phyloP scores from a whole-genome alignment of 306 rosid species.

The Gastrolobium villosum region DNA sequence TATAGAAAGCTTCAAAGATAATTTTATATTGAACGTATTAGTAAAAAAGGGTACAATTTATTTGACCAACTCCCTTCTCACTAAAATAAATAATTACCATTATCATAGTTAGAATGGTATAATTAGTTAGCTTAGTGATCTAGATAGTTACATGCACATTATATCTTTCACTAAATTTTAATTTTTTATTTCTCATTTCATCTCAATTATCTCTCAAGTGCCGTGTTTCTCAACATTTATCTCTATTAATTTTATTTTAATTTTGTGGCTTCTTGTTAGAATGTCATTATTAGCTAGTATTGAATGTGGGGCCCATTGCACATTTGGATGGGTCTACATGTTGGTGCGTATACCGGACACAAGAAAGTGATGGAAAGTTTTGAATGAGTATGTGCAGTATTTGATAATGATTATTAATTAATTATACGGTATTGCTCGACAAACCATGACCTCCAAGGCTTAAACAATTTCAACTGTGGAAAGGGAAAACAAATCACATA shows the following conservation, averaged over 20 bases:
- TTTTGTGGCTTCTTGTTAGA: conserved; percentile 49
- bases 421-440: conserved; percentile 64
- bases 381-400: conserved; percentile 44
- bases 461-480: conserved; percentile 55
- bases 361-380: conserved; percentile 52
- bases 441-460: conserved; percentile 56
- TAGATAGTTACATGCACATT: background rate
- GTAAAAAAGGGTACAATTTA: background rate
- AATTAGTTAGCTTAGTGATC: background rate
- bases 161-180: background rate
- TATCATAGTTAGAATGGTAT: background rate
- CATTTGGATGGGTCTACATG: conserved; percentile 73
- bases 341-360: conserved; percentile 65
- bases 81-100: background rate
- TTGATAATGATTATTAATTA: conserved; percentile 43
- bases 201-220: background rate
- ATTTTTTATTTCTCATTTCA: background rate
- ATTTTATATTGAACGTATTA: too few relatives aligned
- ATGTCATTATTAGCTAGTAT: conserved; percentile 63
- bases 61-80: background rate
- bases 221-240: background rate
- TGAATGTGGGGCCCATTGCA: conserved; percentile 58
- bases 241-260: background rate
- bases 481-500: conserved; percentile 44
- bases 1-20: too few relatives aligned